Evolutionary conservation across 2,329 filamentous ascomycete species (phyloP).

Genomic region (Onygenales sp.): DNA sequence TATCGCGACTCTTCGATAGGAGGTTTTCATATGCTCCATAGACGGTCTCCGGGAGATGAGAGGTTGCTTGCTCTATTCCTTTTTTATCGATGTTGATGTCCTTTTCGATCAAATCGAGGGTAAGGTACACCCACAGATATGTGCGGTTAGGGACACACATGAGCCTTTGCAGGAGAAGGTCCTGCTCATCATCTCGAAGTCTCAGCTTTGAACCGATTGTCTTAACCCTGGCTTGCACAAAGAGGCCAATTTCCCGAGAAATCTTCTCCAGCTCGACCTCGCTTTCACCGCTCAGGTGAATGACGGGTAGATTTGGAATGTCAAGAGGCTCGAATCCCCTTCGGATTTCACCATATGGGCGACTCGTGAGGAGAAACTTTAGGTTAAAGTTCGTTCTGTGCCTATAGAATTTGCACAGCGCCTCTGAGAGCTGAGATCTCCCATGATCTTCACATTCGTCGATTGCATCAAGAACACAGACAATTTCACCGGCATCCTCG

Average conservation of each 20-base stretch:
- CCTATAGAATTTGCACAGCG: conserved; percentile 18
- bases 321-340: conserved; percentile 8
- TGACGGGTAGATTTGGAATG: conserved; percentile 5
- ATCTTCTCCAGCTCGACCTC: conserved; percentile 13
- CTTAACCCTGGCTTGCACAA: conserved; percentile 13
- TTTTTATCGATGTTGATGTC: conserved; percentile 9
- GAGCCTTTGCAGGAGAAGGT: conserved; percentile 17
- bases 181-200: conserved; percentile 11
- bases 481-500: conserved; percentile 13
- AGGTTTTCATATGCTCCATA: conserved; percentile 26
- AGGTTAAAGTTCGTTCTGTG: conserved; percentile 12
- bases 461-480: conserved; percentile 34
- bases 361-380: conserved; percentile 28
- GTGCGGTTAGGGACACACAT: conserved; percentile 24
- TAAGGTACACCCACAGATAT: conserved; percentile 33
- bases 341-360: conserved; percentile 15
- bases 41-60: conserved; percentile 15
- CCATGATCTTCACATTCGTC: conserved; percentile 29
- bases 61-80: conserved; percentile 12
- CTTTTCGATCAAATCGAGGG: conserved; percentile 21
- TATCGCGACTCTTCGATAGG: conserved; percentile 19
- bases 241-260: conserved; percentile 16
- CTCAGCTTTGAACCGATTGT: conserved; percentile 8
- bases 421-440: conserved; percentile 13
- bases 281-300: conserved; percentile 14